Percentiles rank a stretch among this genome's conserved stretches.
Conservation (phyloP, 805 yeast genomes). For the Lachancea lanzarotensis region DNA sequence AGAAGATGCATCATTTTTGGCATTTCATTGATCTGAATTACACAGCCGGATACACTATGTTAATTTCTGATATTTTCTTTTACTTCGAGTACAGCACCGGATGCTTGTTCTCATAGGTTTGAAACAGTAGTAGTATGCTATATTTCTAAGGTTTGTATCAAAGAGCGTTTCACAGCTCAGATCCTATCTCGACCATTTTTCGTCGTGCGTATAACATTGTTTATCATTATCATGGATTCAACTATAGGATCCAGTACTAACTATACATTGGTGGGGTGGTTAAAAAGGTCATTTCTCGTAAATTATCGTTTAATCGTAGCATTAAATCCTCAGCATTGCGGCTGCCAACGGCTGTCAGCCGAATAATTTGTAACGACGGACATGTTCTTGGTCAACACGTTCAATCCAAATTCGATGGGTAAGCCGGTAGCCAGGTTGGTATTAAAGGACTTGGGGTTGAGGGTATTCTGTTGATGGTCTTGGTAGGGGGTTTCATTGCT, state of each 20-base stretch:
- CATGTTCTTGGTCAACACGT: slow-evolving; percentile 14
- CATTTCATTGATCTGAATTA: no score
- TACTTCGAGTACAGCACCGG: no score
- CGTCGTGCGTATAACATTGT: not conserved
- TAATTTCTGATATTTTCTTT: no score
- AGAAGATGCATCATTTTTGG: no score
- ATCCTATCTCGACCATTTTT: no score
- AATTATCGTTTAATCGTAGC: slow-evolving; percentile 1
- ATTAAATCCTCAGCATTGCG: slow-evolving; percentile 6
- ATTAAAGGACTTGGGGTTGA: not conserved
- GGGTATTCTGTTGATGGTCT: not conserved
- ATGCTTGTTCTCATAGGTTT: no score
- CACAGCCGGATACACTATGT: no score
- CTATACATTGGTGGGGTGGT: not conserved
- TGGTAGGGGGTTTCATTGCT: no score
- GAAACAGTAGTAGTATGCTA: no score
- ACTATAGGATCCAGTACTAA: not conserved
- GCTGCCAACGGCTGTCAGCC: slow-evolving; percentile 12
- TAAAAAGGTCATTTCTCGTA: slow-evolving; percentile 7
- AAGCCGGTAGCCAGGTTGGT: not conserved
- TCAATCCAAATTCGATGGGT: slow-evolving; percentile 8
- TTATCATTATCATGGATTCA: not conserved
- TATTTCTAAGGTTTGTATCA: no score
- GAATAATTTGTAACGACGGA: slow-evolving; percentile 20
- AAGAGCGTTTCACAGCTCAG: no score